A percentile compares a stretch with the other conserved stretches of the same genome.
Evolutionary conservation across 2,329 filamentous ascomycete genomes (phyloP).

Genomic region (Mycosphaerella sp.): DNA sequence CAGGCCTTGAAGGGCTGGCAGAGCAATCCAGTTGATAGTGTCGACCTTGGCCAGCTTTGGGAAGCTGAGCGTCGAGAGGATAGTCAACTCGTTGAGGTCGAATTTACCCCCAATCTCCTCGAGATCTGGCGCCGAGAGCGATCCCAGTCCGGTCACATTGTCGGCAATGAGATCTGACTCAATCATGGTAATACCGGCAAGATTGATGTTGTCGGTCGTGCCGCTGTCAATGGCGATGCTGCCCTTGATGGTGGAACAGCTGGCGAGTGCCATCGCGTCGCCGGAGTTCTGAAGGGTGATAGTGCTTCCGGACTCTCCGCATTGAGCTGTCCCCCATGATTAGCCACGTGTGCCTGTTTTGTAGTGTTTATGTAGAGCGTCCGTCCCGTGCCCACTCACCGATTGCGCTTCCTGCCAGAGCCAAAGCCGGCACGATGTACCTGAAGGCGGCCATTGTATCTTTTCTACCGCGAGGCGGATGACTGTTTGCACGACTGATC

Average conservation of each 20-base stretch:
- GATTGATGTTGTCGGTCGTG: slow-evolving; percentile 52
- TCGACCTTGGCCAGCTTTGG: slow-evolving; percentile 58
- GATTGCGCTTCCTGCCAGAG: slow-evolving; percentile 47
- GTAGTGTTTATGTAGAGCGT: slow-evolving; percentile 13
- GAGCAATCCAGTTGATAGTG: slow-evolving; percentile 63
- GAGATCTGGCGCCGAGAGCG: slow-evolving; percentile 57
- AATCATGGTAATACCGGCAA: slow-evolving; percentile 59
- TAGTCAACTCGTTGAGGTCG: slow-evolving; percentile 60
- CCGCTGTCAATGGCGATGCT: slow-evolving; percentile 57
- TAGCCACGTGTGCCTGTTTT: slow-evolving; percentile 19
- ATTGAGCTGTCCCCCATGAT: slow-evolving; percentile 20
- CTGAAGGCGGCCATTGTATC: slow-evolving; percentile 48
- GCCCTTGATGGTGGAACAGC: slow-evolving; percentile 64
- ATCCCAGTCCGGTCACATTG: slow-evolving; percentile 56
- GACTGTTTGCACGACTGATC: slow-evolving; percentile 16
- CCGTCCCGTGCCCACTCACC: slow-evolving; percentile 39
- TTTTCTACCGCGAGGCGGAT: slow-evolving; percentile 17
- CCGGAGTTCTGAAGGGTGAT: slow-evolving; percentile 55
- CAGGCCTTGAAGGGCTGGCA: slow-evolving; percentile 58
- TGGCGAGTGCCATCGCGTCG: slow-evolving; percentile 53
- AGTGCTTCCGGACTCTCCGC: slow-evolving; percentile 40
- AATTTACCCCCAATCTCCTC: slow-evolving; percentile 63
- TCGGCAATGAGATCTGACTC: slow-evolving; percentile 49
- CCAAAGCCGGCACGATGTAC: slow-evolving; percentile 53
- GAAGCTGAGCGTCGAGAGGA: slow-evolving; percentile 64